Evolutionary conservation across 177 flowering plant species (phyloP), one percentile per base, ranked within the genome.

Genomic region (Vitis hybrid): DNA sequence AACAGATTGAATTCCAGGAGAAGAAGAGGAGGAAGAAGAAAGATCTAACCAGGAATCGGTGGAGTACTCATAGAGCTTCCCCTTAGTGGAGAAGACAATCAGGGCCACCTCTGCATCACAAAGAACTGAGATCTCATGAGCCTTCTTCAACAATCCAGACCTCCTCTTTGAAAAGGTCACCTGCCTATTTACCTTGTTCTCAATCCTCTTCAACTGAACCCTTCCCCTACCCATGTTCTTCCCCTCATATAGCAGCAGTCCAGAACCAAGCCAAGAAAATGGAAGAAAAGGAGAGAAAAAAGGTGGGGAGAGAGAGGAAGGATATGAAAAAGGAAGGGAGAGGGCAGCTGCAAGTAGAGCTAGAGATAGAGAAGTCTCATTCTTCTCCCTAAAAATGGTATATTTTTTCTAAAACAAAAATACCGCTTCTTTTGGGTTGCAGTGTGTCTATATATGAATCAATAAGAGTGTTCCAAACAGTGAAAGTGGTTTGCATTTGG

Each of bases 131-230:
- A 82, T 82, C 81, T 82, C 84, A 21, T 79, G 70, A 2, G 82
- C 84, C 63, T 82, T 82, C 80, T 82, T 82, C 59, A 82, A 57
- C 75, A 82, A 67, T 3, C 84, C 84, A 0, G 80, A 63, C 54
- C 84, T 65, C 45, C 84, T 40, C 71, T 82, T 82, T 0, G 84
- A 79, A 66, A 79, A 82, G 0, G 84, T 82, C 11, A 81, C 84
- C 12, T 81, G 84, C 52, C 84, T 71, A 57, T 78, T 79, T 72
- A 81, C 76, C 75, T 82, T 82, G 77, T 82, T 82, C 75, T 82
- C 84, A 14, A 82, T 82, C 57, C 82, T 79, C 81, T 72, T 79
- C 73, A 82, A n/a, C 73, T 74, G 77, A 11, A 82, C 80, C 56
- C 77, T 77, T 1, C 84, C 84, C 26, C 84, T 77, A 68, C 84